phyloP scores from a whole-genome alignment of 805 yeast genomes.

The Wickerhamomyces sydowiorum region DNA sequence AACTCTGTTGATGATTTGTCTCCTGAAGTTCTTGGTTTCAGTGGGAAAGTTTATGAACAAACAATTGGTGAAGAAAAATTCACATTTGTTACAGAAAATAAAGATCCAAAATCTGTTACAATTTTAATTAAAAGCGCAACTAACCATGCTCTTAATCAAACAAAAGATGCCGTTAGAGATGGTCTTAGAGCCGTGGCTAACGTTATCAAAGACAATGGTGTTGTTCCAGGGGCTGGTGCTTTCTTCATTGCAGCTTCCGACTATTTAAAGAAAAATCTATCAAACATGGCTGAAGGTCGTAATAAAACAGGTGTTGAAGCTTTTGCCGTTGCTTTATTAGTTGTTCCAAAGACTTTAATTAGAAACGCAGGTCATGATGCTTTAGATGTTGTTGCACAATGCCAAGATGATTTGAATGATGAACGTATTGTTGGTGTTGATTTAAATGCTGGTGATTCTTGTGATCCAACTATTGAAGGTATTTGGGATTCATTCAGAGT shows the following conservation, averaged over 20 bases:
- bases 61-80: slow-evolving; percentile 96
- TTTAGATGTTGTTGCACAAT: slow-evolving; percentile 78
- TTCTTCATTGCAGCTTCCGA: slow-evolving; percentile 80
- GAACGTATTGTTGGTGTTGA: slow-evolving; percentile 88
- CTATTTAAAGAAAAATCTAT: slow-evolving; percentile 48
- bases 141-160: slow-evolving; percentile 80
- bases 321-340: slow-evolving; percentile 85
- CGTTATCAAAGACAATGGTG: slow-evolving; percentile 75
- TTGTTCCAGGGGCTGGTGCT: slow-evolving; percentile 97
- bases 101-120: slow-evolving; percentile 86
- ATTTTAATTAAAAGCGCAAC: slow-evolving; percentile 93
- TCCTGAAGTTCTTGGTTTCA: slow-evolving; percentile 74
- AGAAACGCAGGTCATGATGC: slow-evolving; percentile 93
- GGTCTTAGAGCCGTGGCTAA: slow-evolving; percentile 94
- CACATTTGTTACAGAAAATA: slow-evolving; percentile 88
- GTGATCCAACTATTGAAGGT: slow-evolving; percentile 92
- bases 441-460: slow-evolving; percentile 85
- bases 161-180: slow-evolving; percentile 95
- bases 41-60: slow-evolving; percentile 89
- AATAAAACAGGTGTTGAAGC: slow-evolving; percentile 88
- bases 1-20: slow-evolving; percentile 91
- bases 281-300: slow-evolving; percentile 70
- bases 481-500: slow-evolving; percentile 97
- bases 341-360: slow-evolving; percentile 89
- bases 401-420: slow-evolving; percentile 83